phyloP scores from a whole-genome alignment of 108 stramenopile genomes.

The Stephanodiscus triporus region DNA sequence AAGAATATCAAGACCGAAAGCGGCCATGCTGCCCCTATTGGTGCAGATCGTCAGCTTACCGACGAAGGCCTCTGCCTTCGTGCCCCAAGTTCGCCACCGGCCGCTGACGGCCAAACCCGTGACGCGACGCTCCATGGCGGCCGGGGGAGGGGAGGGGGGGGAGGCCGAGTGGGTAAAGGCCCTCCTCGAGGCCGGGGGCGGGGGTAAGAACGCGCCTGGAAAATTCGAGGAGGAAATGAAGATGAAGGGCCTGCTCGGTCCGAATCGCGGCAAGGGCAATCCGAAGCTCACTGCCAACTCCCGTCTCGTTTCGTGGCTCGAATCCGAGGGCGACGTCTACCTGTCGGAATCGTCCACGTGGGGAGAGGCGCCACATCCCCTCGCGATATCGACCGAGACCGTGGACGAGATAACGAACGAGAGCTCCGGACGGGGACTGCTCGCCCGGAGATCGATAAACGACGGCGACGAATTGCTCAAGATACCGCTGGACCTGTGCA shows the following conservation, averaged over 20 bases:
- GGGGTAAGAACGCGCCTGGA: constrained; percentile 53
- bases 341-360: constrained; percentile 81
- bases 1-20: no score
- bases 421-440: constrained; percentile 88
- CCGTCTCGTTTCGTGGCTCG: constrained; percentile 79
- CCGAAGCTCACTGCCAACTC: constrained; percentile 77
- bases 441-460: constrained; percentile 87
- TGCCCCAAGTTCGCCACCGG: constrained; percentile 6
- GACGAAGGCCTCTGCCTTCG: constrained; percentile 6
- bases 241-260: constrained; percentile 76
- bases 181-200: constrained; percentile 61
- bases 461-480: constrained; percentile 89
- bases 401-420: constrained; percentile 93
- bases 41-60: constrained; percentile 12
- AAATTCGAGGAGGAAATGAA: constrained; percentile 86
- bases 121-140: constrained; percentile 47
- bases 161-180: constrained; percentile 83
- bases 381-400: constrained; percentile 93
- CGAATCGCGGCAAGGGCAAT: constrained; percentile 45
- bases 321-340: constrained; percentile 79
- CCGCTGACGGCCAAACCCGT: neutral
- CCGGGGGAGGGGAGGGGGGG: constrained; percentile 73
- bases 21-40: constrained; percentile 6
- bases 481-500: constrained; percentile 84
- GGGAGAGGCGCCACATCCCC: constrained; percentile 95